A percentile compares a stretch with the other conserved stretches of the same genome.
phyloP scores from a whole-genome alignment of 371 early-diverging fungal species.

The Lichtheimia corymbifera region DNA sequence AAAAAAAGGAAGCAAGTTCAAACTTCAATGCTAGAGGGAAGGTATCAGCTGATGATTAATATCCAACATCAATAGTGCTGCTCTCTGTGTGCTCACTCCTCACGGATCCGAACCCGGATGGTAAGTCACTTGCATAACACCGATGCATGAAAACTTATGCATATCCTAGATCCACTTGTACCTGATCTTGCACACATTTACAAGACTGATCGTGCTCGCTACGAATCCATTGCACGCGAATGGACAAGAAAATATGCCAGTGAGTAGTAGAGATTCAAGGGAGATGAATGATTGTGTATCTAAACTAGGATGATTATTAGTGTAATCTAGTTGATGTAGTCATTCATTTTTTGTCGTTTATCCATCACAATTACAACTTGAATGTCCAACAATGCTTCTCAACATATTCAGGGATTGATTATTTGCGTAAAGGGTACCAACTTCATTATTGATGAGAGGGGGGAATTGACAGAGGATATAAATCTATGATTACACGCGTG shows the following conservation, averaged over 20 bases:
- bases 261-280: constrained; percentile 19
- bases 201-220: constrained; percentile 90
- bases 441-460: too few species aligned
- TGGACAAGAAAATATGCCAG: constrained; percentile 93
- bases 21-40: neutral
- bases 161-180: constrained; percentile 78
- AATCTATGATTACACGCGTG: too few species aligned
- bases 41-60: neutral
- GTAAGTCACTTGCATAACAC: constrained; percentile 22
- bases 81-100: constrained; percentile 96
- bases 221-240: constrained; percentile 88
- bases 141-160: neutral
- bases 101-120: constrained; percentile 97
- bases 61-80: constrained; percentile 76
- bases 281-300: neutral
- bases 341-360: too few species aligned
- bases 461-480: too few species aligned
- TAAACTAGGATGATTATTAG: neutral
- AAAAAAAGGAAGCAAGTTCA: neutral
- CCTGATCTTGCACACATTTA: constrained; percentile 97
- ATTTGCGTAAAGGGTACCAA: too few species aligned
- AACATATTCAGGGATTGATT: too few species aligned
- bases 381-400: neutral
- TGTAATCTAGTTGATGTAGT: neutral
- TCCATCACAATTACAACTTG: neutral